Evolutionary conservation across 257 asterid species (phyloP), one percentile per base, ranked within the genome.

Genomic region (Verbascum thapsus): DNA sequence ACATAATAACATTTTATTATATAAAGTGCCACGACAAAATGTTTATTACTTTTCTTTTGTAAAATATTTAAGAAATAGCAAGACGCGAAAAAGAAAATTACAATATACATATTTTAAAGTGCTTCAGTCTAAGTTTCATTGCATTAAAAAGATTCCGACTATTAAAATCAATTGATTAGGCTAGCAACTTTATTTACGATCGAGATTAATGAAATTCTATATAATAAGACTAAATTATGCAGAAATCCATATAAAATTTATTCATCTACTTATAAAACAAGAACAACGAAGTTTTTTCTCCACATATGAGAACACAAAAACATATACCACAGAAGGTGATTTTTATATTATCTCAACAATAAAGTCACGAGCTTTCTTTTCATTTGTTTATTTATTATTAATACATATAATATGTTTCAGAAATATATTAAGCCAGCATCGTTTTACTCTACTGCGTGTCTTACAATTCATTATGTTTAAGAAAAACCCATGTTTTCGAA

Each of bases 371-470:
- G n/a, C n/a, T n/a, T n/a, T n/a, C n/a, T n/a, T n/a, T n/a, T n/a
- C n/a, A n/a, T n/a, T n/a, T n/a, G n/a, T 10, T 3, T 41, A 4
- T 43, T 55, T 8, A 6, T 6, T 8, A 7, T 11, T 59, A 45
- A 18, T 12, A 6, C 11, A 3, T 53, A 22, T 74, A 53, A 11
- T 48, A 7, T 12, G 50, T 7, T 61, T 52, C 32, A 15, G 26
- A 19, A 44, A 47, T n/a, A 38, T 12, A 35, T 32, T 18, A 8
- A 59, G n/a, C 61, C 59, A 30, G 37, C 78, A 50, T 47, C 78
- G 72, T 47, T 60, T 55, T 63, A 78, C 76, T 81, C 86, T 72
- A 78, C 74, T 58, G 32, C 47, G 70, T 72, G 77, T 74, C 63
- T 58, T 58, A 52, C 53, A 64, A 67, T 72, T 77, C 77, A 78